phyloP scores from a whole-genome alignment of 1,284 basidiomycete species.

The Pascua guehoae region DNA sequence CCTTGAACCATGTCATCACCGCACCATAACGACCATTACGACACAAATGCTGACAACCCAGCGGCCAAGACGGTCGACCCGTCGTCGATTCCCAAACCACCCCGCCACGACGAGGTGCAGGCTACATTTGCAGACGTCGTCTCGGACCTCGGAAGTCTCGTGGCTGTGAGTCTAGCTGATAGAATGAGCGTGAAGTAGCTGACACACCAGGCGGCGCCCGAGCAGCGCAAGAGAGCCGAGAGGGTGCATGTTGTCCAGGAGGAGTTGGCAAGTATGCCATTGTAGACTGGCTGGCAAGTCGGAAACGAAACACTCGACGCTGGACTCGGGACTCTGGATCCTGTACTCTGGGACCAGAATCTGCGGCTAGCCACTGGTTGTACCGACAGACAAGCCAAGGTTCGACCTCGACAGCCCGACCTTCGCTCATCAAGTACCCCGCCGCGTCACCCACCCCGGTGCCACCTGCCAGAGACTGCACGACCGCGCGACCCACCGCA shows the following conservation, averaged over 20 bases:
- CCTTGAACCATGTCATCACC: background rate
- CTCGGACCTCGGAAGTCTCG: constrained; percentile 32
- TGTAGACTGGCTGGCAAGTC: too few species aligned
- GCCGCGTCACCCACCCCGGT: too few species aligned
- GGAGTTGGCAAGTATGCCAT: constrained; percentile 27
- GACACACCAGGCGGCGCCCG: constrained; percentile 33
- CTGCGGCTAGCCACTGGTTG: too few species aligned
- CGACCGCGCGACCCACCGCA: too few species aligned
- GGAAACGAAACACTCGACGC: too few species aligned
- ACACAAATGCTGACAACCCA: background rate
- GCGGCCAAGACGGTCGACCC: constrained; percentile 4
- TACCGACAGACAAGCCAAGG: too few species aligned
- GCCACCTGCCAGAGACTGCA: too few species aligned
- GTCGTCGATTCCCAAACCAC: constrained; percentile 27
- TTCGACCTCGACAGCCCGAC: too few species aligned
- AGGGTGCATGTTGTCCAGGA: constrained; percentile 45
- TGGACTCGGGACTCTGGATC: too few species aligned
- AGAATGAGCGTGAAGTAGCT: background rate
- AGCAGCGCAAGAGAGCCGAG: constrained; percentile 41
- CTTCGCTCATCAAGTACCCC: too few species aligned
- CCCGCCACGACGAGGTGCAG: constrained; percentile 34
- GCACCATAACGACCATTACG: background rate
- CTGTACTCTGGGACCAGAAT: too few species aligned
- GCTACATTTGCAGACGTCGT: constrained; percentile 31
- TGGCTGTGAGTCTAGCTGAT: constrained; percentile 23